Evolutionary conservation across 805 yeast genomes (phyloP).

Genomic region (Spathaspora boniae): DNA sequence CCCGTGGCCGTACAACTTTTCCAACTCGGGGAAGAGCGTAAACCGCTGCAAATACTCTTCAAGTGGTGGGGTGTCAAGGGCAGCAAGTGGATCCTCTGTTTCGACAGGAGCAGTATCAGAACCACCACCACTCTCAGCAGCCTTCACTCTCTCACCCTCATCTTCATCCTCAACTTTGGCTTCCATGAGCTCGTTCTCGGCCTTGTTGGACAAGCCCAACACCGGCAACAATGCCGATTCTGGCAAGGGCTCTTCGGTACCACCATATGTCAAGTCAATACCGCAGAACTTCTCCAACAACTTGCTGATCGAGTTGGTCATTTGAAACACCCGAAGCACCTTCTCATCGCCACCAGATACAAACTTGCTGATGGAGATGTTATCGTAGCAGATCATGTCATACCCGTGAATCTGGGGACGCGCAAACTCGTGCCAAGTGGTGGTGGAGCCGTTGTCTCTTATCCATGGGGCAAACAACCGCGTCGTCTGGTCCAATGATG

Average conservation of each 20-base stretch:
- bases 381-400: constrained; percentile 81
- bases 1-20: constrained; percentile 95
- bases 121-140: constrained; percentile 21
- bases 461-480: constrained; percentile 71
- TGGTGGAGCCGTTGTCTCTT: constrained; percentile 16
- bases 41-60: constrained; percentile 91
- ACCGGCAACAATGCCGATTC: constrained; percentile 91
- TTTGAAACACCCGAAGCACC: constrained; percentile 80
- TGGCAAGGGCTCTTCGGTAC: constrained; percentile 45
- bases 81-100: constrained; percentile 45
- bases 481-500: constrained; percentile 93
- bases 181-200: constrained; percentile 49
- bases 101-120: no score
- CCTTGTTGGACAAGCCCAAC: constrained; percentile 88
- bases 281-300: constrained; percentile 56
- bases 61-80: constrained; percentile 62
- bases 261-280: constrained; percentile 21
- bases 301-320: constrained; percentile 74
- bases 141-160: constrained; percentile 37
- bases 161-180: constrained; percentile 35
- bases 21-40: constrained; percentile 92
- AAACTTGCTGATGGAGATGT: constrained; percentile 58
- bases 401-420: constrained; percentile 98
- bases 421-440: constrained; percentile 85
- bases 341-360: constrained; percentile 97